phyloP scores from a whole-genome alignment of 202 grass and related monocot species.

The Carex sylvatica region DNA sequence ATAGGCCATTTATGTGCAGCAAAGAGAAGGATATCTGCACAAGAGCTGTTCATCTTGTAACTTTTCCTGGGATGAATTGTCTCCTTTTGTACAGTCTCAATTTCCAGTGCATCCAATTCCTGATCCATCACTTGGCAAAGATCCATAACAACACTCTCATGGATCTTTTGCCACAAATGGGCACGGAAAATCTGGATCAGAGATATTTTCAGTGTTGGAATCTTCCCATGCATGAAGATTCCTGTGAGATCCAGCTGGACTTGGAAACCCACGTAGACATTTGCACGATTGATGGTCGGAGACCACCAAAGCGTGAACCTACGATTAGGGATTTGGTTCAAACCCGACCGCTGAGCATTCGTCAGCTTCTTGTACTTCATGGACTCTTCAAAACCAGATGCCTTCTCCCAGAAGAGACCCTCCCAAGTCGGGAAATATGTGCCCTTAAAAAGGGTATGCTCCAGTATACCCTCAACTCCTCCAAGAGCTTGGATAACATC shows the following conservation, averaged over 20 bases:
- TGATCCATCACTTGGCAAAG: conserved; percentile 99
- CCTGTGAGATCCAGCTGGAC: conserved; percentile 96
- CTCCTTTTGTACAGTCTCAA: conserved; percentile 98
- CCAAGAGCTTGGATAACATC: conserved; percentile 99
- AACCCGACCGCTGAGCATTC: conserved; percentile 93
- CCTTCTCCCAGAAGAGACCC: conserved; percentile 99
- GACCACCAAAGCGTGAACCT: conserved; percentile 99
- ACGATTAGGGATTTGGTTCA: conserved; percentile 97
- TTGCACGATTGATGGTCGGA: conserved; percentile 97
- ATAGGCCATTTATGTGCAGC: conserved; percentile 97
- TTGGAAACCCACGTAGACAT: conserved; percentile 97
- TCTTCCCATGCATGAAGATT: conserved; percentile 99
- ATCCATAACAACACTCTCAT: conserved; percentile 99
- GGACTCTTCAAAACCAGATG: conserved; percentile 97
- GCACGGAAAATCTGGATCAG: conserved; percentile 98
- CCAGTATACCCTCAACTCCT: conserved; percentile 96
- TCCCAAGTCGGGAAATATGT: conserved; percentile 99
- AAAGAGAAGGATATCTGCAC: conserved; percentile 93
- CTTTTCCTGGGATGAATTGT: conserved; percentile 99
- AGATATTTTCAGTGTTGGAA: conserved; percentile 97
- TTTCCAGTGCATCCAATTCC: conserved; percentile 93
- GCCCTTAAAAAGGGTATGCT: conserved; percentile 97
- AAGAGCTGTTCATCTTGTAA: conserved; percentile 99
- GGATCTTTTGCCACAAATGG: conserved; percentile 99
- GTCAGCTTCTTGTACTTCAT: conserved; percentile 99